A percentile compares a stretch with the other conserved stretches of the same genome.
Evolutionary conservation across 106 monocot species (phyloP).

Genomic region (Dioscorea zingiberensis): DNA sequence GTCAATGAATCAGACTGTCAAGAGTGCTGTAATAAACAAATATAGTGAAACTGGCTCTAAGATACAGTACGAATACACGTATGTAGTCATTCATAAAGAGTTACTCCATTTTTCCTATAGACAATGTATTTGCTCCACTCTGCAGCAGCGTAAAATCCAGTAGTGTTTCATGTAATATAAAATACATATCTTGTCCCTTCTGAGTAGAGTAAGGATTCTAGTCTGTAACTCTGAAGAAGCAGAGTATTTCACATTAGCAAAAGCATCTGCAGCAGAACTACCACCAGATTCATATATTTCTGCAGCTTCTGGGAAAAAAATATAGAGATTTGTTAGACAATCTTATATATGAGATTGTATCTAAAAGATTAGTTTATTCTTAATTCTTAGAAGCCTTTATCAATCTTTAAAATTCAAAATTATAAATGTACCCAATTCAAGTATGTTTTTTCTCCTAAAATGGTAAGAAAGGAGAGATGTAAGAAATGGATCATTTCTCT

Average conservation of each 20-base stretch:
- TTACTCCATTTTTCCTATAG: no score
- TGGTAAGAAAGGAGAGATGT: no score
- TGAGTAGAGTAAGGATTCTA: slow-evolving; percentile 72
- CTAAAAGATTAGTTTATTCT: no score
- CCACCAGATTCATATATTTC: slow-evolving; percentile 39
- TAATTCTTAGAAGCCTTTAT: no score
- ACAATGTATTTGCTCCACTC: background rate
- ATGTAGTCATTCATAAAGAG: background rate
- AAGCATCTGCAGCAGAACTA: slow-evolving; percentile 29
- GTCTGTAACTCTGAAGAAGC: slow-evolving; percentile 68
- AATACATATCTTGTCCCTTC: slow-evolving; percentile 75
- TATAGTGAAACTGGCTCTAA: background rate
- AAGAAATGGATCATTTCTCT: no score
- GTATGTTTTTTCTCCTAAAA: no score
- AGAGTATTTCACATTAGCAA: slow-evolving; percentile 51
- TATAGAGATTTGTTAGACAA: background rate
- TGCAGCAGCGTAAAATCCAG: background rate
- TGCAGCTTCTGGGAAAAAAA: slow-evolving; percentile 36
- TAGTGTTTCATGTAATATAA: background rate
- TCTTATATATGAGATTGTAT: no score
- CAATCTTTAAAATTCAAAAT: no score
- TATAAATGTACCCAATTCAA: no score
- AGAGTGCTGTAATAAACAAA: background rate
- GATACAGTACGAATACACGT: background rate
- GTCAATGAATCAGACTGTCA: no score